phyloP scores from a whole-genome alignment of 371 early-diverging fungal genomes.

The Mucor sp. region DNA sequence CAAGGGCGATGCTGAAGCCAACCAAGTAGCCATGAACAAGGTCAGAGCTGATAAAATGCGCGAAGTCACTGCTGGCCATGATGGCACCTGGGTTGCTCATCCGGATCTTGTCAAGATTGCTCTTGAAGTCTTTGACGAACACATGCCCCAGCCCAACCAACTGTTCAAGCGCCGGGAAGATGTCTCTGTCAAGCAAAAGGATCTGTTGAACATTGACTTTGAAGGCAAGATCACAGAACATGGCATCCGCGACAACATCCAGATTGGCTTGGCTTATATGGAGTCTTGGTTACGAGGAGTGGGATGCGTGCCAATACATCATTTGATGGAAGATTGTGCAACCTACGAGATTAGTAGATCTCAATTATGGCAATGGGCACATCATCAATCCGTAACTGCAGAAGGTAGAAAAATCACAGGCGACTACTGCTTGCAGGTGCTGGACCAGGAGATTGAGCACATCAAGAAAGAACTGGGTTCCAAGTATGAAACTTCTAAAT shows the following conservation, averaged over 20 bases:
- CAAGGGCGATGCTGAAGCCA: constrained; percentile 85
- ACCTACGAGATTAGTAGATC: constrained; percentile 97
- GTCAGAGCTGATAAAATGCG: constrained; percentile 92
- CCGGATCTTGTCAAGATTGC: constrained; percentile 93
- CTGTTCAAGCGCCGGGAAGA: constrained; percentile 89
- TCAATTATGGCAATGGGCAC: constrained; percentile 97
- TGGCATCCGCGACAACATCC: constrained; percentile 90
- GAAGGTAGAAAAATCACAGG: constrained; percentile 83
- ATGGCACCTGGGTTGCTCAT: constrained; percentile 98
- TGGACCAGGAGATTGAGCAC: constrained; percentile 85
- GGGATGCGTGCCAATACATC: constrained; percentile 94
- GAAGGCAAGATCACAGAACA: constrained; percentile 83
- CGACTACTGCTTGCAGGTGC: constrained; percentile 69
- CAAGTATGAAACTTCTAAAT: constrained; percentile 67
- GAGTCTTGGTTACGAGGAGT: constrained; percentile 94
- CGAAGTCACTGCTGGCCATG: constrained; percentile 94
- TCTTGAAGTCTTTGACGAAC: constrained; percentile 83
- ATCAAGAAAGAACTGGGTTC: constrained; percentile 66
- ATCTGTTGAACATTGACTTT: constrained; percentile 84
- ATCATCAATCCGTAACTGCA: constrained; percentile 79
- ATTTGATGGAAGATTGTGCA: constrained; percentile 58
- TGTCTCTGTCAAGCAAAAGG: constrained; percentile 78
- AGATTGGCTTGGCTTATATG: constrained; percentile 92
- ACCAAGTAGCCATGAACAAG: constrained; percentile 90
- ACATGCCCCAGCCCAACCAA: constrained; percentile 97